Conservation (phyloP, 202 grass and related monocot species). For the Brachypodium distachyon region DNA sequence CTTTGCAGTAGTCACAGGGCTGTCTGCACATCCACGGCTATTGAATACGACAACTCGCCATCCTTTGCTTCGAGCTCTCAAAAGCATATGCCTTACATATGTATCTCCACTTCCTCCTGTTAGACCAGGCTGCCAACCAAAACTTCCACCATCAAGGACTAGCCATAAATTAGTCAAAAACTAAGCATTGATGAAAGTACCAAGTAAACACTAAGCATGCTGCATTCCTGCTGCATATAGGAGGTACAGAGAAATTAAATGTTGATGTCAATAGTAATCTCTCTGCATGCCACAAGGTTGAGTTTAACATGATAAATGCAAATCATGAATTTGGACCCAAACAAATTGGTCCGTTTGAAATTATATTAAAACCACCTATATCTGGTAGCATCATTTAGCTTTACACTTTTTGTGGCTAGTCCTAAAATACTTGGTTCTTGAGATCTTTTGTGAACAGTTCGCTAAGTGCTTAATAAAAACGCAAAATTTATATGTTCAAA, state of each 20-base stretch:
- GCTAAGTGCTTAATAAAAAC: not conserved
- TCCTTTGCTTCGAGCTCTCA: constrained; percentile 83
- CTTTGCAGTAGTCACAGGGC: constrained; percentile 86
- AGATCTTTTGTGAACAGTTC: not conserved
- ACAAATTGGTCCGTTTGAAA: not conserved
- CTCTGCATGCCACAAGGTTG: not conserved
- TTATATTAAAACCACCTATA: not conserved
- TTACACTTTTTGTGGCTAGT: not conserved
- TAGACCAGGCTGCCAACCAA: constrained; percentile 64
- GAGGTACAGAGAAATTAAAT: not conserved
- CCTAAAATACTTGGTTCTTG: not conserved
- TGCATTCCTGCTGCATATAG: not conserved
- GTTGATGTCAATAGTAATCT: not conserved
- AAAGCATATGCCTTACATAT: constrained; percentile 96
- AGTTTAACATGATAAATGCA: not conserved
- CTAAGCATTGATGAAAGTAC: not conserved
- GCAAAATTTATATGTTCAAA: not conserved
- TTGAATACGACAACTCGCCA: constrained; percentile 87
- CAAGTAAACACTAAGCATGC: not conserved
- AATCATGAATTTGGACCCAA: not conserved
- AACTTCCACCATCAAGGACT: not conserved
- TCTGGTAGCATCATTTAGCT: not conserved
- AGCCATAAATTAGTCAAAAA: constrained; percentile 8
- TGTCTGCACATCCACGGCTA: constrained; percentile 82
- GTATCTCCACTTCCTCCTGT: constrained; percentile 92